Conservation (phyloP, 2,329 filamentous ascomycete species). For the Chaetomiaceae sp. region DNA sequence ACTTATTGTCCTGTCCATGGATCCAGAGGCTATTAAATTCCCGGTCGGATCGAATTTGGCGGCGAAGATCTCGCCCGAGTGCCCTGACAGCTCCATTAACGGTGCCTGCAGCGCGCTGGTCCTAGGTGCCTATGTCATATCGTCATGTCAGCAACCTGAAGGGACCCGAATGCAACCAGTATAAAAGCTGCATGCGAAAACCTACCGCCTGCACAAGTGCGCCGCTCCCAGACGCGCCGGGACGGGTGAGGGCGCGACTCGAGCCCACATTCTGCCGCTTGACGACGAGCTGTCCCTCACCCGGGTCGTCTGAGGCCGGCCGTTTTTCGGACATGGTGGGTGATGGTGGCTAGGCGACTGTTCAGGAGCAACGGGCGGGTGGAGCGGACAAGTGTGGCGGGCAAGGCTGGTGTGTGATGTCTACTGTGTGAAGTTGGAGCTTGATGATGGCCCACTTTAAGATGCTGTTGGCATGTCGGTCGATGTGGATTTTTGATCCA, state of each 20-base stretch:
- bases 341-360: neutral
- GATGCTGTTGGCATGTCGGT: too few species aligned
- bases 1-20: slow-evolving; percentile 91
- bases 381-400: neutral
- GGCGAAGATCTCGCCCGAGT: slow-evolving; percentile 80
- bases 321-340: slow-evolving; percentile 87
- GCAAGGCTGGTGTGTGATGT: neutral
- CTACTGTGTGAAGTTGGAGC: too few species aligned
- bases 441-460: slow-evolving; percentile 5
- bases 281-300: slow-evolving; percentile 72
- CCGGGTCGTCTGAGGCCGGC: slow-evolving; percentile 77
- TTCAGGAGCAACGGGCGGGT: neutral
- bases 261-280: slow-evolving; percentile 74
- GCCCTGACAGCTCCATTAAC: slow-evolving; percentile 86
- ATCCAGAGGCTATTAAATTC: slow-evolving; percentile 84
- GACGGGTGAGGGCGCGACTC: slow-evolving; percentile 42
- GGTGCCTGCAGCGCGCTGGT: slow-evolving; percentile 82
- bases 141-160: slow-evolving; percentile 9
- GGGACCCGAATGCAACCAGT: neutral
- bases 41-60: slow-evolving; percentile 86
- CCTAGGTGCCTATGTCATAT: slow-evolving; percentile 55
- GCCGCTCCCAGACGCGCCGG: slow-evolving; percentile 42
- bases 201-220: slow-evolving; percentile 48
- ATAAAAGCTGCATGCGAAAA: slow-evolving; percentile 1
- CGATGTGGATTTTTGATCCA: slow-evolving; percentile 25